These are phyloP conservation scores for Macadamia integrifolia DNA, from an alignment of 164 flowering plant genomes.

Conservation along the genomic window DNA sequence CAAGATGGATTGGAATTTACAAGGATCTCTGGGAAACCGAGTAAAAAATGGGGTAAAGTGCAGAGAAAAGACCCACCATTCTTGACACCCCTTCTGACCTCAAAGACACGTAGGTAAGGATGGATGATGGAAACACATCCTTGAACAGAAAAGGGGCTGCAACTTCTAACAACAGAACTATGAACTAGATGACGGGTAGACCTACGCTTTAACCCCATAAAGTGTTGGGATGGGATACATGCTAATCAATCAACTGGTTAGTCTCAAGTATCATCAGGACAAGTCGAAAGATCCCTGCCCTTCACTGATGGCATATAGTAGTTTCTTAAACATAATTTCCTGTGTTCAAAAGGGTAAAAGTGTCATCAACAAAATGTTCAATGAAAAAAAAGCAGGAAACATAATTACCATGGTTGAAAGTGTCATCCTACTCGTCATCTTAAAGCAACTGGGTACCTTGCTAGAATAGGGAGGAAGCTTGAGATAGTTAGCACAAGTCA, in stretches of 20 bases:
- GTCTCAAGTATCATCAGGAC: slow-evolving; percentile 44
- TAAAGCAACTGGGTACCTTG: slow-evolving; percentile 47
- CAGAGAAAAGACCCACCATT: not conserved
- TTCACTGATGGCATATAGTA: slow-evolving; percentile 86
- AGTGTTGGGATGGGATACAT: not conserved
- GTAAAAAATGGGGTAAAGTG: not conserved
- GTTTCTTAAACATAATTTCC: slow-evolving; percentile 95
- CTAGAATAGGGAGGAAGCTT: slow-evolving; percentile 98
- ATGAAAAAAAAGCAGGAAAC: not conserved
- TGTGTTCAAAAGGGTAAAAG: slow-evolving; percentile 10
- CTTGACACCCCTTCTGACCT: slow-evolving; percentile 8
- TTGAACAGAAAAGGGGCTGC: slow-evolving; percentile 13
- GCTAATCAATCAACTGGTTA: slow-evolving; percentile 9
- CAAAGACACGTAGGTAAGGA: not conserved
- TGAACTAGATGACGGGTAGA: slow-evolving; percentile 16
- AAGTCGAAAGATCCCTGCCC: slow-evolving; percentile 99
- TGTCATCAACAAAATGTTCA: no score
- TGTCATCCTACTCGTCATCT: not conserved
- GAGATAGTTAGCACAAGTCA: slow-evolving; percentile 99
- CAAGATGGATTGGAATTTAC: slow-evolving; percentile 13
- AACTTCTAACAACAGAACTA: slow-evolving; percentile 18
- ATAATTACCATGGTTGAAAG: not conserved
- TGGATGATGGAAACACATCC: slow-evolving; percentile 16
- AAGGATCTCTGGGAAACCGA: not conserved
- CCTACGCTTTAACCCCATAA: not conserved